Evolutionary conservation across 2,329 filamentous ascomycete species (phyloP), one percentile per base, ranked within the genome.

Genomic region (Dryadomyces quercivorus): DNA sequence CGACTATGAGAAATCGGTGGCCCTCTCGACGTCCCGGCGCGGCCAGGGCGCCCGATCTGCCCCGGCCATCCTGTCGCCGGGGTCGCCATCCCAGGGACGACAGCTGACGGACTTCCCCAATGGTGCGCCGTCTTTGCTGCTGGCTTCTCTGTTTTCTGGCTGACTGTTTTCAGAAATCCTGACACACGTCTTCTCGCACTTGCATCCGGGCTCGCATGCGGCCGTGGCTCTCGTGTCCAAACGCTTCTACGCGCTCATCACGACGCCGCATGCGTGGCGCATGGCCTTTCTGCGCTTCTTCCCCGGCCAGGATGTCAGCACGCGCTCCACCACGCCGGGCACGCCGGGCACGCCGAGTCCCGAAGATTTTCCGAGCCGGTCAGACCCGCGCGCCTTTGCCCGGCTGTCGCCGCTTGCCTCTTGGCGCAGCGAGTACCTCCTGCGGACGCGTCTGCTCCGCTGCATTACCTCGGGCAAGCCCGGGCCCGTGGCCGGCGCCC

Each of bases 361-460:
- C 43, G 42, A 70, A 53, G 82, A 81, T 63, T 68, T 67, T 54
- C 72, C 90, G 47, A 7, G 10, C 20, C 79, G 81, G 31, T 85
- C 86, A 1, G 86, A 93, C 64, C 80, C 81, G 61, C 86, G 90
- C 47, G 80, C 82, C 59, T 98, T 97, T 64, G 81, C 87, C 16
- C 82, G 91, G 46, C 76, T 98, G 54, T 94, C 88, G 10, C 77
- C 83, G 3, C 71, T 91, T 58, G 86, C 90, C n/a, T 93, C 91
- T 9, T 97, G 93, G 92, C 81, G 92, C 61, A 96, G 88, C 68
- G 93, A 98, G 68, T 98, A 97, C 64, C 85, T 97, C 50, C 72
- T 95, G 55, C 80, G 93, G 49, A 96, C 90, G 2, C 81, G 88
- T 49, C 77, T 97, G 52, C 72, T 97, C 52, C 81, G 90, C 47